Conservation (phyloP, 495 filamentous ascomycete genomes). For the Daldinia caldariorum region DNA sequence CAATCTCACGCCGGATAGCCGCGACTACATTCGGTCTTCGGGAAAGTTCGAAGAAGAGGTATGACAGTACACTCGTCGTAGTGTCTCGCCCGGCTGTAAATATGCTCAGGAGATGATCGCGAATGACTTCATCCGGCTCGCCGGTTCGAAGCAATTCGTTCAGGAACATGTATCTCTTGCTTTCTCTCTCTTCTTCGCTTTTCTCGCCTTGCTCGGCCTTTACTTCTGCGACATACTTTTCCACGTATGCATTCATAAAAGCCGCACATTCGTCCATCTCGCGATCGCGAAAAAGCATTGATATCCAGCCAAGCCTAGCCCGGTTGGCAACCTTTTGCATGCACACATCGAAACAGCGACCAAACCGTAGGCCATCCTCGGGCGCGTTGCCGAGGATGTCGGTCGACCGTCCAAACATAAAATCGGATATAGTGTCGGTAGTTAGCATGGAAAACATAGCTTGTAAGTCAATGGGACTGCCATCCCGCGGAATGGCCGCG, state of each 20-base stretch:
- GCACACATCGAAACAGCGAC: constrained; percentile 53
- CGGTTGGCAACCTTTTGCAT: constrained; percentile 53
- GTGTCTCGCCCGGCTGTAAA: constrained; percentile 69
- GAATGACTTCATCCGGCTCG: constrained; percentile 48
- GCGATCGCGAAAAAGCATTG: constrained; percentile 60
- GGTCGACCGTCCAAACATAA: constrained; percentile 63
- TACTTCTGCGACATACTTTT: constrained; percentile 53
- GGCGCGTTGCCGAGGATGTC: constrained; percentile 47
- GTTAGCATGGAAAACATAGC: constrained; percentile 68
- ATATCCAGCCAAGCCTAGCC: constrained; percentile 63
- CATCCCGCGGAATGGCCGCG: constrained; percentile 51
- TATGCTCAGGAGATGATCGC: constrained; percentile 62
- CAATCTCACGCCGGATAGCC: constrained; percentile 60
- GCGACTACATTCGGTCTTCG: constrained; percentile 61
- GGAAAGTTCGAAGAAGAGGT: constrained; percentile 70
- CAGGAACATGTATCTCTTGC: constrained; percentile 61
- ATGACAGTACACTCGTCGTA: constrained; percentile 66
- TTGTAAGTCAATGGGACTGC: constrained; percentile 67
- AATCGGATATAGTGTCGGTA: constrained; percentile 74
- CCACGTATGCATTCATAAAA: constrained; percentile 56
- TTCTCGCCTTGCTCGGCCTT: constrained; percentile 30
- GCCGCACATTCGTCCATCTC: constrained; percentile 56
- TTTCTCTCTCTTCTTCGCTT: constrained; percentile 25
- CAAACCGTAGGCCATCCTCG: constrained; percentile 49
- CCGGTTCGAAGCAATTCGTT: constrained; percentile 57